These are phyloP conservation scores for Phlebopus sp. DNA, from an alignment of 1,284 basidiomycete species.

Conservation along the genomic window DNA sequence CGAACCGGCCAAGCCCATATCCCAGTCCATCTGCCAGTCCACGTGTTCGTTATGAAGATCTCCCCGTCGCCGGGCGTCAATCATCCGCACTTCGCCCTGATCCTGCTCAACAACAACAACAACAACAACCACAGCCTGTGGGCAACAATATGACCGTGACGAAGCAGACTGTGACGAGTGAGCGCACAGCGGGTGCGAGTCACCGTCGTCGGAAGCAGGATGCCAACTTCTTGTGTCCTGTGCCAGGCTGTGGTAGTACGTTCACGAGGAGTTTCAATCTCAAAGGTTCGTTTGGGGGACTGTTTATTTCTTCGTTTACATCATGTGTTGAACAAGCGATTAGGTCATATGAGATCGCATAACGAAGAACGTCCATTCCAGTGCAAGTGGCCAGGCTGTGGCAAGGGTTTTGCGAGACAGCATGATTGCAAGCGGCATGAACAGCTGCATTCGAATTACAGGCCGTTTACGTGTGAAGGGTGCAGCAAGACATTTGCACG, in stretches of 20 bases:
- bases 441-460: constrained; percentile 72
- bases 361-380: constrained; percentile 81
- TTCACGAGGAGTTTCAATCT: constrained; percentile 82
- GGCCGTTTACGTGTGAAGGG: constrained; percentile 75
- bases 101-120: constrained; percentile 5
- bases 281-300: constrained; percentile 51
- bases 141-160: constrained; percentile 16
- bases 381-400: constrained; percentile 84
- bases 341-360: constrained; percentile 79
- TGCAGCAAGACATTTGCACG: constrained; percentile 76
- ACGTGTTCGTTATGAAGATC: constrained; percentile 32
- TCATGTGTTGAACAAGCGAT: constrained; percentile 15
- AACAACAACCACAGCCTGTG: too few relatives aligned
- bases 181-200: constrained; percentile 70
- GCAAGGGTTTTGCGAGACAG: constrained; percentile 80
- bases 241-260: constrained; percentile 77
- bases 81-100: constrained; percentile 30
- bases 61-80: constrained; percentile 26
- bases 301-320: constrained; percentile 14
- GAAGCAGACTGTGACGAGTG: constrained; percentile 51
- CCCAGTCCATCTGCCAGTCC: constrained; percentile 34
- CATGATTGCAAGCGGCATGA: constrained; percentile 85
- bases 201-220: constrained; percentile 70
- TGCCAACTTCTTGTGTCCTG: constrained; percentile 70
- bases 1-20: constrained; percentile 33